Conservation (phyloP, 129 eudicot species). For the Lactuca sativa region DNA sequence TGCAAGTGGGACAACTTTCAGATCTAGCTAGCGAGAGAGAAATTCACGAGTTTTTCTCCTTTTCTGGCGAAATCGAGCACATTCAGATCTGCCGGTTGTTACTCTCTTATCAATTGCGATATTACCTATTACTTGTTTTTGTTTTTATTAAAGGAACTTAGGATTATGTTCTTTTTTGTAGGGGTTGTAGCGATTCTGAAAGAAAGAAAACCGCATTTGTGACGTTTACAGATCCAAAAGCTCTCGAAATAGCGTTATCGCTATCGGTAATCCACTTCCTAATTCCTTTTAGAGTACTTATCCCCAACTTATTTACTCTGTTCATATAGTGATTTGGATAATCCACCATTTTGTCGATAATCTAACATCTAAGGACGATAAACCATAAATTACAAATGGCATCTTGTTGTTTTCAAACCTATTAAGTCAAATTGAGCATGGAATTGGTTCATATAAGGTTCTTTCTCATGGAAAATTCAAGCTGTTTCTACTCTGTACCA, state of each 20-base stretch:
- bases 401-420: background rate
- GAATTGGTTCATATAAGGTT: too few relatives aligned
- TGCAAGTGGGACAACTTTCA: slow-evolving; percentile 74
- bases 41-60: slow-evolving; percentile 89
- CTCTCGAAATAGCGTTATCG: slow-evolving; percentile 88
- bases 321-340: background rate
- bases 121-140: slow-evolving; percentile 2
- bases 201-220: slow-evolving; percentile 75
- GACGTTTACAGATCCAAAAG: slow-evolving; percentile 87
- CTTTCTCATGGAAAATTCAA: background rate
- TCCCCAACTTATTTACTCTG: too few relatives aligned
- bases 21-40: slow-evolving; percentile 97
- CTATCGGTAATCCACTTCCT: slow-evolving; percentile 59
- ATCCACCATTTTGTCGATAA: background rate
- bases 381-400: too few relatives aligned
- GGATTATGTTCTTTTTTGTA: background rate
- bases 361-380: too few relatives aligned
- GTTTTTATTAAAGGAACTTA: slow-evolving; percentile 2
- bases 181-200: slow-evolving; percentile 58
- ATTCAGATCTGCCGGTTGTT: slow-evolving; percentile 80
- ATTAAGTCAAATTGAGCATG: background rate
- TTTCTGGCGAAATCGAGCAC: slow-evolving; percentile 86
- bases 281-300: background rate
- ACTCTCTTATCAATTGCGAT: background rate
- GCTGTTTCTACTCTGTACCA: slow-evolving; percentile 13